These are phyloP conservation scores for Crithidia thermophila DNA, from an alignment of 208 protist species.

Conservation along the genomic window DNA sequence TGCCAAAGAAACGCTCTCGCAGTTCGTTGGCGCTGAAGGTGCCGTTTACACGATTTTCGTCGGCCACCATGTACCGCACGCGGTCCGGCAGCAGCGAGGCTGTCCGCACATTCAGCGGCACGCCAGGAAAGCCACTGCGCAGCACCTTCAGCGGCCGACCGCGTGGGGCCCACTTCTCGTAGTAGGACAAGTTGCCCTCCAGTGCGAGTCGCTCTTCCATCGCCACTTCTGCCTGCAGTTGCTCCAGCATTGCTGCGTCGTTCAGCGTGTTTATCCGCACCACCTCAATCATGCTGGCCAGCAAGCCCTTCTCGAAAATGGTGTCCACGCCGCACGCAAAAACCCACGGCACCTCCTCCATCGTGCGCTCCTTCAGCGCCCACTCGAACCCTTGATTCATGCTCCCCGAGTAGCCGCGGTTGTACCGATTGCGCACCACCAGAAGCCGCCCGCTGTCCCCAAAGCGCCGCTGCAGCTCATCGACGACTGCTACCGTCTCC, in stretches of 20 bases:
- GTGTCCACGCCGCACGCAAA: slow-evolving; percentile 41
- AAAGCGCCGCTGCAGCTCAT: slow-evolving; percentile 33
- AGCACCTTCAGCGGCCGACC: slow-evolving; percentile 42
- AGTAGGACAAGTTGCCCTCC: slow-evolving; percentile 33
- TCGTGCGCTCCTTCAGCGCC: slow-evolving; percentile 27
- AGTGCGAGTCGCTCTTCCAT: slow-evolving; percentile 28
- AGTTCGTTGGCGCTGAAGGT: background rate
- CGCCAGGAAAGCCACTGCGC: slow-evolving; percentile 32
- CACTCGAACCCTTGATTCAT: slow-evolving; percentile 42
- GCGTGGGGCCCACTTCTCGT: slow-evolving; percentile 27
- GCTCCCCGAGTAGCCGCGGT: slow-evolving; percentile 40
- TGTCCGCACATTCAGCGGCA: slow-evolving; percentile 35
- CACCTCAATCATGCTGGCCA: slow-evolving; percentile 16
- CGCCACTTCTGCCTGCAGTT: slow-evolving; percentile 33
- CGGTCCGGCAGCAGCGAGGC: slow-evolving; percentile 43
- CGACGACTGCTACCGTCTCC: slow-evolving; percentile 22
- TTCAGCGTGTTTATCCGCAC: slow-evolving; percentile 17
- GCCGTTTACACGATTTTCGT: slow-evolving; percentile 26
- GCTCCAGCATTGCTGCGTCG: slow-evolving; percentile 34
- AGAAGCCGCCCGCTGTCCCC: slow-evolving; percentile 38
- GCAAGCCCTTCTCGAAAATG: slow-evolving; percentile 35
- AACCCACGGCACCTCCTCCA: slow-evolving; percentile 39
- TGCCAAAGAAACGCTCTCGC: slow-evolving; percentile 26
- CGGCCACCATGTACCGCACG: slow-evolving; percentile 29
- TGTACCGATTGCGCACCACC: slow-evolving; percentile 36